Evolutionary conservation across 176 grass and related monocot genomes (phyloP).

Genomic region (Eleusine indica): DNA sequence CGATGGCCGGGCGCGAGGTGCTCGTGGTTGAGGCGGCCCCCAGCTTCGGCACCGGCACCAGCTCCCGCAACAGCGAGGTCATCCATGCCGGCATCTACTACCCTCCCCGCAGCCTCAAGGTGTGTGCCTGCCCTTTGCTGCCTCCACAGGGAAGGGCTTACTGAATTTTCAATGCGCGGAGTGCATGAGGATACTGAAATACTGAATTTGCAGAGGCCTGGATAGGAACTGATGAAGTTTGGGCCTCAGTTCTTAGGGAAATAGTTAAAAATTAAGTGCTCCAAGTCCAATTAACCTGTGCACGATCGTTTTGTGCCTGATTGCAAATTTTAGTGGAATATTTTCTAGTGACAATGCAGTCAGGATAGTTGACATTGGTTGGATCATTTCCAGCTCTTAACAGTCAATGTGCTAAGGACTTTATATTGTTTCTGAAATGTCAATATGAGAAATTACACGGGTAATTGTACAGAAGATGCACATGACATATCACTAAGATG

Average conservation of each 20-base stretch:
- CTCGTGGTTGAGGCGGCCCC: conserved; percentile 77
- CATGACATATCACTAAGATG: not conserved
- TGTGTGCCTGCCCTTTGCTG: conserved; percentile 20
- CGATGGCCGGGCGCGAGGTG: conserved; percentile 77
- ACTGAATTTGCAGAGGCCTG: not conserved
- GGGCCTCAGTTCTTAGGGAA: too few species aligned
- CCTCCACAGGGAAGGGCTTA: not conserved
- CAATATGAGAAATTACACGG: not conserved
- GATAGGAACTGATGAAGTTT: not conserved
- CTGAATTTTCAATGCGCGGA: not conserved
- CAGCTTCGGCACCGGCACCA: conserved; percentile 87
- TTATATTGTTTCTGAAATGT: not conserved
- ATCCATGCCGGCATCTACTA: conserved; percentile 96
- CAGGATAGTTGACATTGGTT: not conserved
- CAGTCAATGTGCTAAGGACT: not conserved
- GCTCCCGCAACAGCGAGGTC: conserved; percentile 97
- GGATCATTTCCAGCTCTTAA: not conserved
- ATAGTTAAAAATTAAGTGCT: too few species aligned
- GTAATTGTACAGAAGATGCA: not conserved
- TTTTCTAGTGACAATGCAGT: too few species aligned
- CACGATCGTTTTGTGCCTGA: not conserved
- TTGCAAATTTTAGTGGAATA: not conserved
- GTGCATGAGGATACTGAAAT: not conserved
- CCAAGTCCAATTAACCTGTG: not conserved
- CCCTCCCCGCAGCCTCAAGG: conserved; percentile 76